These are phyloP conservation scores for Sphaerulina populicola DNA, from an alignment of 2,329 filamentous ascomycete species.

Conservation along the genomic window DNA sequence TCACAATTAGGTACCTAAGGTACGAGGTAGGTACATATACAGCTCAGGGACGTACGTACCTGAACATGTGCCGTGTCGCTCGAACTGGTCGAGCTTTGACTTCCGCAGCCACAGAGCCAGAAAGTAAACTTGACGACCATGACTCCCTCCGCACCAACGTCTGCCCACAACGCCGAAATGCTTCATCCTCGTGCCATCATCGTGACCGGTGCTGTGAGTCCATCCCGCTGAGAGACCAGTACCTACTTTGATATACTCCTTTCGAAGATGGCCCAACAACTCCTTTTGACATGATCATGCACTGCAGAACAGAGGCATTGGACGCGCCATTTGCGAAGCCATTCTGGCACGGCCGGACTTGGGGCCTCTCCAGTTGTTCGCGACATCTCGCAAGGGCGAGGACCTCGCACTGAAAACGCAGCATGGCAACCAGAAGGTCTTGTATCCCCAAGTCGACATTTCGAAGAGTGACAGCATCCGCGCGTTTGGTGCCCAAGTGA, in stretches of 20 bases:
- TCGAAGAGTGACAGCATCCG: slow-evolving; percentile 23
- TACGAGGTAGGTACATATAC: no score
- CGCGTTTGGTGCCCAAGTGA: slow-evolving; percentile 25
- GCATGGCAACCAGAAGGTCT: slow-evolving; percentile 16
- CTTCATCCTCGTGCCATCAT: slow-evolving; percentile 27
- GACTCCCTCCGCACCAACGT: slow-evolving; percentile 2
- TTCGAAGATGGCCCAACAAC: background rate
- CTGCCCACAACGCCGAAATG: slow-evolving; percentile 16
- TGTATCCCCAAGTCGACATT: slow-evolving; percentile 32
- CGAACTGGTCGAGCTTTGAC: background rate
- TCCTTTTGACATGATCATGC: background rate
- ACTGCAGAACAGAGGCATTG: slow-evolving; percentile 32
- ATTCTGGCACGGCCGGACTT: slow-evolving; percentile 24
- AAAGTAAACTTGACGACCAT: background rate
- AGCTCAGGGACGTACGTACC: background rate
- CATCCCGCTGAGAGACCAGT: background rate
- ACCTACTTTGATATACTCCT: no score
- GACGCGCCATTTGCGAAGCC: slow-evolving; percentile 30
- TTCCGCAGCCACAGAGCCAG: background rate
- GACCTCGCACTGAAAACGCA: slow-evolving; percentile 23
- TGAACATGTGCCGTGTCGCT: background rate
- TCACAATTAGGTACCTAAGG: no score
- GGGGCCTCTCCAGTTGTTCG: slow-evolving; percentile 27
- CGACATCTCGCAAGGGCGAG: slow-evolving; percentile 29
- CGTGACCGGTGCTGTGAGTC: slow-evolving; percentile 31